Evolutionary conservation across 805 yeast genomes (phyloP).

Genomic region (Lipomyces yamanashiensis): DNA sequence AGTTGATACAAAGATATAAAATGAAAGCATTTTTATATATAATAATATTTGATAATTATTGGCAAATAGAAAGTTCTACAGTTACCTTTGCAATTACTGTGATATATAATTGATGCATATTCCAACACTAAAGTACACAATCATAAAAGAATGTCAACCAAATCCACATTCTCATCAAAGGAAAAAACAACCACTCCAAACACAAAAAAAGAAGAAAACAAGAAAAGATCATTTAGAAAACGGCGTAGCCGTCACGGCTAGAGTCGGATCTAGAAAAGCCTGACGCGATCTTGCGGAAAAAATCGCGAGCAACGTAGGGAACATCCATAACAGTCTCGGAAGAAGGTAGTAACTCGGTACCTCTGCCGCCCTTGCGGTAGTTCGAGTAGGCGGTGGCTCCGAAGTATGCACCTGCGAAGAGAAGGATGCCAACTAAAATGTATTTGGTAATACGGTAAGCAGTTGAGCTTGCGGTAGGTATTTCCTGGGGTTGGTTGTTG

Average conservation of each 20-base stretch:
- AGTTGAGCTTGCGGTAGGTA: constrained; percentile 46
- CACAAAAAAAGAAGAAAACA: not conserved
- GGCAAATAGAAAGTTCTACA: no score
- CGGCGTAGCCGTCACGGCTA: constrained; percentile 88
- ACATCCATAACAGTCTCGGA: constrained; percentile 64
- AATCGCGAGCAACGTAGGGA: constrained; percentile 42
- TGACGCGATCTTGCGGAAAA: constrained; percentile 63
- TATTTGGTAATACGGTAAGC: constrained; percentile 86
- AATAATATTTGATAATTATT: no score
- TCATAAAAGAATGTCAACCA: no score
- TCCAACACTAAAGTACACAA: no score
- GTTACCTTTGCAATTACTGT: no score
- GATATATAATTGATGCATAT: no score
- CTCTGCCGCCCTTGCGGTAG: constrained; percentile 67
- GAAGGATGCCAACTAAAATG: constrained; percentile 58
- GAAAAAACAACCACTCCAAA: not conserved
- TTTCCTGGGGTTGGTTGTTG: constrained; percentile 38
- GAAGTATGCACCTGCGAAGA: constrained; percentile 42
- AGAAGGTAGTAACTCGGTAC: constrained; percentile 56
- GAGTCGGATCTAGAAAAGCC: constrained; percentile 62
- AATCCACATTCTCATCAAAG: no score
- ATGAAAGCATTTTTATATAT: no score
- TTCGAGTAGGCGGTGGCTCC: constrained; percentile 73
- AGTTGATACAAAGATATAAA: no score
- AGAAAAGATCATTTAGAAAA: constrained; percentile 58